A percentile compares a stretch with the other conserved stretches of the same genome.
Evolutionary conservation across 257 asterid genomes (phyloP).

Genomic region (Cinchona pubescens): DNA sequence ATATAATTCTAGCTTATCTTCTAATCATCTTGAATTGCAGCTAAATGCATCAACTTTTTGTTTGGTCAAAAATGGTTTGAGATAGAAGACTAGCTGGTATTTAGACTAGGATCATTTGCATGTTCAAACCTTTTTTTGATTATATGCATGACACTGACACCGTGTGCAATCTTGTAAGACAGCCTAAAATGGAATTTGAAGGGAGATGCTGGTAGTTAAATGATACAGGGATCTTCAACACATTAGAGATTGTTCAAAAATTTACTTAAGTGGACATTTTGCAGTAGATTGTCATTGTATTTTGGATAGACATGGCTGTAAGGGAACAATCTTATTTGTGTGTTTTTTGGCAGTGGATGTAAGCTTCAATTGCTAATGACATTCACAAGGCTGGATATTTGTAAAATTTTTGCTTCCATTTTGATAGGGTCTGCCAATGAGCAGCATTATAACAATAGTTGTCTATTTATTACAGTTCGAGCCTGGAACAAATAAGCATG

Average conservation of each 20-base stretch:
- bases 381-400: not conserved
- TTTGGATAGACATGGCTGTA: not conserved
- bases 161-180: not conserved
- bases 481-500: not conserved
- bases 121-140: not conserved
- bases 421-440: not conserved
- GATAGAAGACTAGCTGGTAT: not conserved
- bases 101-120: not conserved
- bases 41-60: not conserved
- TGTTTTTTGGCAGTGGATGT: not conserved
- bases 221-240: not conserved
- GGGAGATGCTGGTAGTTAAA: not conserved
- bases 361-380: not conserved
- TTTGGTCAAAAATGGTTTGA: not conserved
- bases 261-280: not conserved
- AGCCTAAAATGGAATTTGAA: not conserved
- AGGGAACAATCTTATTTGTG: not conserved
- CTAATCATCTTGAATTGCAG: not conserved
- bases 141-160: not conserved
- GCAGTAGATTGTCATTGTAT: not conserved
- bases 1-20: not conserved
- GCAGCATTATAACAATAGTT: not conserved
- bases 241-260: not conserved
- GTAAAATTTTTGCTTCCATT: not conserved
- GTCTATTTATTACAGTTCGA: not conserved